These are phyloP conservation scores for Fistulina hepatica DNA, from an alignment of 1,284 basidiomycete genomes.

Conservation along the genomic window DNA sequence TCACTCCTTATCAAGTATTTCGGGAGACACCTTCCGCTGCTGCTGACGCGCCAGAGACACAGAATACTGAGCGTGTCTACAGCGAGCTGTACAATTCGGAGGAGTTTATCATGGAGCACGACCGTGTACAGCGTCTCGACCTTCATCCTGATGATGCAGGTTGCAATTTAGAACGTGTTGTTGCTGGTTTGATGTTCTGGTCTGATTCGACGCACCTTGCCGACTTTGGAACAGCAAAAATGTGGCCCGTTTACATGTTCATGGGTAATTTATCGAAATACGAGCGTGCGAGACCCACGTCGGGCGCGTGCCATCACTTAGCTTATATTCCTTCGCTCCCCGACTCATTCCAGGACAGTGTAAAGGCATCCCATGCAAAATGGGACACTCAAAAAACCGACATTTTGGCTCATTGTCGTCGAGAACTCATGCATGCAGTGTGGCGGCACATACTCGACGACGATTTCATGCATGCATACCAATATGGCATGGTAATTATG, in stretches of 20 bases:
- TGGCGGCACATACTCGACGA: conserved; percentile 20
- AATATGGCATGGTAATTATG: conserved; percentile 18
- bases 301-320: conserved; percentile 20
- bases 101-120: conserved; percentile 20
- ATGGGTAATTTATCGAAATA: conserved; percentile 27
- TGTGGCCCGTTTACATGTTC: conserved; percentile 27
- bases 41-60: not conserved
- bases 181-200: conserved; percentile 23
- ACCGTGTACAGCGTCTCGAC: conserved; percentile 15
- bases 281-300: conserved; percentile 13
- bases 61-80: conserved; percentile 15
- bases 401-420: conserved; percentile 17
- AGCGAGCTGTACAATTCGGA: conserved; percentile 24
- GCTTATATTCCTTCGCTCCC: conserved; percentile 23
- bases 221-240: conserved; percentile 21
- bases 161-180: conserved; percentile 10
- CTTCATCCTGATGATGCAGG: conserved; percentile 7
- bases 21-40: conserved; percentile 13
- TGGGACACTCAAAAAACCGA: conserved; percentile 10
- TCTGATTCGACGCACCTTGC: conserved; percentile 25
- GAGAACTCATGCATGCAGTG: conserved; percentile 22
- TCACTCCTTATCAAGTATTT: conserved; percentile 24
- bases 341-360: conserved; percentile 4
- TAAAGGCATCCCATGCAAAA: not conserved
- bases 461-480: conserved; percentile 21